phyloP scores from a whole-genome alignment of 805 yeast species.

The Gaillardinia entomophila region DNA sequence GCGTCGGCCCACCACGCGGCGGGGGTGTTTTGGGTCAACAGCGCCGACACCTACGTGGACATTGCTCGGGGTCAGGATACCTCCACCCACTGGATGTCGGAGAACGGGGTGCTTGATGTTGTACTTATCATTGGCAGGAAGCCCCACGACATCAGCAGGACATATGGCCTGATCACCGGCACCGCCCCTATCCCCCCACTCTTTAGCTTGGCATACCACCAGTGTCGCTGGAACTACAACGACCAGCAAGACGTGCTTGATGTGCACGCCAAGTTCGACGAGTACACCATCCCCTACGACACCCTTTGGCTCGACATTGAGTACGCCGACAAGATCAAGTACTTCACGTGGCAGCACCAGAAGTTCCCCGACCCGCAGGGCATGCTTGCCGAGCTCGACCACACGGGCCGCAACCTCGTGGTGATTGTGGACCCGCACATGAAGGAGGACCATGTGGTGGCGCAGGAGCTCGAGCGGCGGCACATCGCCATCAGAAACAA shows the following conservation, averaged over 20 bases:
- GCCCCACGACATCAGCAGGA: constrained; percentile 48
- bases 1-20: constrained; percentile 50
- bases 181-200: constrained; percentile 64
- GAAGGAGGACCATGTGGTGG: constrained; percentile 62
- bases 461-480: constrained; percentile 42
- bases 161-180: constrained; percentile 72
- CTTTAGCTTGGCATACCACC: constrained; percentile 86
- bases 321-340: constrained; percentile 79
- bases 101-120: constrained; percentile 77
- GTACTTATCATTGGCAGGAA: constrained; percentile 58
- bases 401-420: constrained; percentile 74
- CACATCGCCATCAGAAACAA: constrained; percentile 43
- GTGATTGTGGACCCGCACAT: constrained; percentile 90
- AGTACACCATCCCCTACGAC: constrained; percentile 74
- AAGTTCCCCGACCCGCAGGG: constrained; percentile 68
- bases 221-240: constrained; percentile 96
- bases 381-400: constrained; percentile 61
- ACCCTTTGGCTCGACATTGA: constrained; percentile 94
- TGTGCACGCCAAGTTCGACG: constrained; percentile 66
- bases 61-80: constrained; percentile 41
- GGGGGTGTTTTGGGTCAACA: constrained; percentile 87
- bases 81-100: constrained; percentile 89
- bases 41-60: constrained; percentile 90
- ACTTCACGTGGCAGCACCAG: constrained; percentile 83
- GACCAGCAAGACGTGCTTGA: constrained; percentile 80